phyloP scores from a whole-genome alignment of 169 alveolate genomes.

The Sarcocystis neurona region DNA sequence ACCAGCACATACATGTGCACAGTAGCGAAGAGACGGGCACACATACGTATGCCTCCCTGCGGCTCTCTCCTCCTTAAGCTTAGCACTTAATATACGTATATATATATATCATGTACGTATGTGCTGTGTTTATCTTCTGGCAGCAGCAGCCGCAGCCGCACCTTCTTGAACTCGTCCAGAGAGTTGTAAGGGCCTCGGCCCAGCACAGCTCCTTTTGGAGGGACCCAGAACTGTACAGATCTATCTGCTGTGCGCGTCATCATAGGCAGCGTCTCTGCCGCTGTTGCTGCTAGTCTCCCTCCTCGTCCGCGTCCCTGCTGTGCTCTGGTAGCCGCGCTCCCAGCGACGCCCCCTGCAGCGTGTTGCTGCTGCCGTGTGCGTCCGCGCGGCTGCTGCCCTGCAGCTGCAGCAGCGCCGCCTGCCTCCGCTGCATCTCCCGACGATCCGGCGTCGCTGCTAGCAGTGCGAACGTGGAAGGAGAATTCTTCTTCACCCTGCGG shows the following conservation, averaged over 20 bases:
- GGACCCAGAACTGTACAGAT: constrained; percentile 67
- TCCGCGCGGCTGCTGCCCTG: not conserved
- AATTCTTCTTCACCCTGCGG: too few species aligned
- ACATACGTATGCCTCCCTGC: too few species aligned
- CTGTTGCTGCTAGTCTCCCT: not conserved
- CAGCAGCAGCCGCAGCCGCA: too few species aligned
- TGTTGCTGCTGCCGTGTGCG: not conserved
- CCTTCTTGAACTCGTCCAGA: constrained; percentile 75
- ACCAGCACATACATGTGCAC: too few species aligned
- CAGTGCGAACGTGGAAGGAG: too few species aligned
- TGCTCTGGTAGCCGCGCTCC: not conserved
- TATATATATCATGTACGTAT: too few species aligned
- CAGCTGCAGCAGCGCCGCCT: not conserved
- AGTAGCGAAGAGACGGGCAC: too few species aligned
- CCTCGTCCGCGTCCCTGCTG: not conserved
- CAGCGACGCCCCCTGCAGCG: not conserved
- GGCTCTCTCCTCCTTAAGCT: too few species aligned
- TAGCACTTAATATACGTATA: too few species aligned
- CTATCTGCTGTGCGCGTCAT: not conserved
- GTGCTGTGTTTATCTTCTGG: too few species aligned
- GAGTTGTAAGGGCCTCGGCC: constrained; percentile 85
- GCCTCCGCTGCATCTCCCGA: not conserved
- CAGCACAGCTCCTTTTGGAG: constrained; percentile 81
- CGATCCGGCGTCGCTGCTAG: not conserved
- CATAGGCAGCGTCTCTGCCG: not conserved